Evolutionary conservation across 2,329 filamentous ascomycete species (phyloP), one percentile per base, ranked within the genome.

Genomic region (Aspergillus terreus): DNA sequence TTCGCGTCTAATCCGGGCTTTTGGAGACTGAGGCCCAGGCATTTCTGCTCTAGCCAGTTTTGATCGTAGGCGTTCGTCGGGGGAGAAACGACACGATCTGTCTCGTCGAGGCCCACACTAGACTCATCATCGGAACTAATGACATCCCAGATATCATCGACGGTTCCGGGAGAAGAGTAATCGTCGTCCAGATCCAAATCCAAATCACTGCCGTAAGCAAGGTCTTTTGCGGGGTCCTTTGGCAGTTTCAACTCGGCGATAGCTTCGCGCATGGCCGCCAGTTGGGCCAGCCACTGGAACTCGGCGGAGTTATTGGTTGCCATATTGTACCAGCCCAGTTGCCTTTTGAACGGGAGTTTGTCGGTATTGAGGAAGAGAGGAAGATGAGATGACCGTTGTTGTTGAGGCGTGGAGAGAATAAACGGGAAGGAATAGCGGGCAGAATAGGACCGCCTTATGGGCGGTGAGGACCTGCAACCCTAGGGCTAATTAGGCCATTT

Each of bases 81-180:
- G 51, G 46, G 10, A 61, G 74, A 45, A 53, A 63, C 41, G 53
- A 63, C 61, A 19, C 72, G 74, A 40, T 79, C 73, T 36, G 77
- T 72, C 23, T 82, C 80, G 44, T 86, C 81, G 27, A 83, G 74
- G 55, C 88, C 75, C 51, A 81, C 88, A 60, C 84, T 86, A 63
- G 82, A 86, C 66, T 81, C 77, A 50, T 86, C 85, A 17, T 84
- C 83, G 21, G 87, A 85, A 53, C 86, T 90, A 64, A 95, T 90
- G 52, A 95, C 84, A 67, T 96, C 92, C 92, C 92, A 96, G 9
- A 96, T 85, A 71, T 96, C 91, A 52, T 92, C 88, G 4, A 83
- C 82, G 15, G 81, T 68, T 41, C 81, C 83, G 4, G 82, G 82
- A 4, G 76, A 80, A 3, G 79, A 81, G 19, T 81, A 73, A 44